phyloP scores from a whole-genome alignment of 352 stramenopile species.

The Phytophthora pistaciae region DNA sequence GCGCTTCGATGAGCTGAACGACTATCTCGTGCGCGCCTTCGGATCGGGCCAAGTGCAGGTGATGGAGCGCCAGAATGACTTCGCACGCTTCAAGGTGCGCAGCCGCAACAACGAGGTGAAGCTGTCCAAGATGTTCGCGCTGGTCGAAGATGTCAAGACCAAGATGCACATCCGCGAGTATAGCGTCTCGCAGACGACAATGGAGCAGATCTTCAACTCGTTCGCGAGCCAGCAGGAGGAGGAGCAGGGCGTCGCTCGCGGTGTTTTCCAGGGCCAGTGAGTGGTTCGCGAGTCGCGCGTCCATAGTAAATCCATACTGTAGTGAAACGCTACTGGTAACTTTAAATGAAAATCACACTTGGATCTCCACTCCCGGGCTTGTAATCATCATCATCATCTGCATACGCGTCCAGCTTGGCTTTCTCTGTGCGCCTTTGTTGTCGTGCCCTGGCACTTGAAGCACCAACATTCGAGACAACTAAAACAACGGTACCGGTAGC shows the following conservation, averaged over 20 bases:
- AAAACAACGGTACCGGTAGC: too few species aligned
- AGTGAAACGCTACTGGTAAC: too few species aligned
- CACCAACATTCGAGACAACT: too few species aligned
- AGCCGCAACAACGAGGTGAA: constrained; percentile 44
- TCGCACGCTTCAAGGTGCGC: constrained; percentile 63
- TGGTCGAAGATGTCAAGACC: constrained; percentile 64
- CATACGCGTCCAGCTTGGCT: too few species aligned
- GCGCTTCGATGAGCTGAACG: constrained; percentile 40
- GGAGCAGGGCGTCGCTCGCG: constrained; percentile 35
- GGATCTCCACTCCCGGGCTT: too few species aligned
- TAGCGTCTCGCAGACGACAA: constrained; percentile 84
- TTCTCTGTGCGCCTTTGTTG: too few species aligned
- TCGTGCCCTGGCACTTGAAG: too few species aligned
- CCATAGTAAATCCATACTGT: too few species aligned
- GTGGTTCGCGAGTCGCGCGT: too few species aligned
- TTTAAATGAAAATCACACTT: too few species aligned
- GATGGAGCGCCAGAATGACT: constrained; percentile 66
- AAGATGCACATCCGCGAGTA: constrained; percentile 87
- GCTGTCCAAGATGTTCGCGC: constrained; percentile 76
- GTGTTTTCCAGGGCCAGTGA: constrained; percentile 8
- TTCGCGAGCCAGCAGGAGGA: constrained; percentile 79
- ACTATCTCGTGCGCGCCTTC: constrained; percentile 40
- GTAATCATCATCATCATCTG: too few species aligned
- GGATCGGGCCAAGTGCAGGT: constrained; percentile 20
- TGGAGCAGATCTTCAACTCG: constrained; percentile 92